These are phyloP conservation scores for Atkinsonella texensis DNA, from an alignment of 2,329 filamentous ascomycete species.

Conservation along the genomic window DNA sequence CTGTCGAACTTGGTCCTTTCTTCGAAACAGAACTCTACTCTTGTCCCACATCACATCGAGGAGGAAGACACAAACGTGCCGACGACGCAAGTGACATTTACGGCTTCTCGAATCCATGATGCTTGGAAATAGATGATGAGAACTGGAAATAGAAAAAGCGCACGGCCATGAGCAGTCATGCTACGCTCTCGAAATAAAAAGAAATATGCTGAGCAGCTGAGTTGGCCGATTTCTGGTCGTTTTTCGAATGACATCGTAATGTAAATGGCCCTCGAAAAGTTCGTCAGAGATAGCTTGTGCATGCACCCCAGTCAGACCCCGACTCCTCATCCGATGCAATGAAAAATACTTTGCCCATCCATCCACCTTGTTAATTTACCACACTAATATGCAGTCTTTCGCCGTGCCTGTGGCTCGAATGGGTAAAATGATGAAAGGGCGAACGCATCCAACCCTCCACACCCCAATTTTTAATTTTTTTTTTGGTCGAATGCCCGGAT, in stretches of 20 bases:
- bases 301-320: slow-evolving; percentile 22
- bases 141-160: neutral
- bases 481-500: neutral
- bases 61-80: neutral
- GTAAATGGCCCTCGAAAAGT: slow-evolving; percentile 5
- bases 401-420: slow-evolving; percentile 3
- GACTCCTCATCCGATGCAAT: slow-evolving; percentile 28
- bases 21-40: neutral
- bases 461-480: slow-evolving; percentile 4
- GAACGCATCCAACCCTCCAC: neutral
- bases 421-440: neutral
- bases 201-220: slow-evolving; percentile 5
- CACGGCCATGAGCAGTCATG: slow-evolving; percentile 1
- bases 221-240: slow-evolving; percentile 3
- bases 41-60: neutral
- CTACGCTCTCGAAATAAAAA: slow-evolving; percentile 1
- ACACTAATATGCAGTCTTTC: slow-evolving; percentile 1
- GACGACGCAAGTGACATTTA: neutral
- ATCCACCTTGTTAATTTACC: slow-evolving; percentile 4
- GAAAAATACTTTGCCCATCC: slow-evolving; percentile 15
- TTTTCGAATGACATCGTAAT: slow-evolving; percentile 4
- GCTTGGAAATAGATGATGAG: neutral
- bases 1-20: neutral
- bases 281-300: slow-evolving; percentile 7
- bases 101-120: neutral